phyloP scores from a whole-genome alignment of 2,329 filamentous ascomycete genomes.

The Calycina herbarum region DNA sequence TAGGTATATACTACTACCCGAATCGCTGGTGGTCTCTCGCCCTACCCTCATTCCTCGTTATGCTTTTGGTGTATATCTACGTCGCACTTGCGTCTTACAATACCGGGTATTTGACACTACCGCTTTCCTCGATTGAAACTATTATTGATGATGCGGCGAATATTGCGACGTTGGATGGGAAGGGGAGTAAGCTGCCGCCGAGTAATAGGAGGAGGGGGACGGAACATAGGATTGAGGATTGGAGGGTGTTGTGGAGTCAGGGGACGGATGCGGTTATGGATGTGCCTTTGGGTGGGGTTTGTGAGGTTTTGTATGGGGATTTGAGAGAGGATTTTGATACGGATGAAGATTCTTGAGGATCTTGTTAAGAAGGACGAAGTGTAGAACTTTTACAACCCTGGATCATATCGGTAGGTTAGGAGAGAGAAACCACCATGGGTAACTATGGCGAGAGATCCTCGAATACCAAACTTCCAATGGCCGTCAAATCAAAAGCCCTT shows the following conservation, averaged over 20 bases:
- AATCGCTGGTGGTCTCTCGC: conserved; percentile 98
- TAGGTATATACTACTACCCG: conserved; percentile 96
- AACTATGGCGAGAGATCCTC: background rate
- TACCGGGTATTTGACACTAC: conserved; percentile 81
- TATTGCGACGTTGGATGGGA: conserved; percentile 76
- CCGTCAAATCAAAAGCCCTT: too few relatives aligned
- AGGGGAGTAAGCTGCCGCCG: conserved; percentile 48
- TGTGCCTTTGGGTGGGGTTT: conserved; percentile 90
- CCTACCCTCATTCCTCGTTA: conserved; percentile 86
- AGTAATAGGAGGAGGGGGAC: conserved; percentile 39
- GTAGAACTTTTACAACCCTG: background rate
- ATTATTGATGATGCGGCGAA: conserved; percentile 89
- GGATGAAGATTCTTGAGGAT: conserved; percentile 13
- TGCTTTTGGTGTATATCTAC: conserved; percentile 88
- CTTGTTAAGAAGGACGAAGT: background rate
- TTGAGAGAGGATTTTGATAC: conserved; percentile 40
- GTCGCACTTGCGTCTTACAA: conserved; percentile 91
- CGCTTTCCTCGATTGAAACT: conserved; percentile 78
- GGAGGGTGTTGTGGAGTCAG: conserved; percentile 83
- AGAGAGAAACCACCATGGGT: background rate
- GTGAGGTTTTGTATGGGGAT: conserved; percentile 86
- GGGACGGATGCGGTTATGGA: conserved; percentile 98
- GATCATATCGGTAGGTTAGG: background rate
- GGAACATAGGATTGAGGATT: conserved; percentile 49
- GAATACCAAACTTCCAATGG: background rate